Base-by-base conservation (phyloP, 257 asterid species). In the Leonotis leonurus region DNA sequence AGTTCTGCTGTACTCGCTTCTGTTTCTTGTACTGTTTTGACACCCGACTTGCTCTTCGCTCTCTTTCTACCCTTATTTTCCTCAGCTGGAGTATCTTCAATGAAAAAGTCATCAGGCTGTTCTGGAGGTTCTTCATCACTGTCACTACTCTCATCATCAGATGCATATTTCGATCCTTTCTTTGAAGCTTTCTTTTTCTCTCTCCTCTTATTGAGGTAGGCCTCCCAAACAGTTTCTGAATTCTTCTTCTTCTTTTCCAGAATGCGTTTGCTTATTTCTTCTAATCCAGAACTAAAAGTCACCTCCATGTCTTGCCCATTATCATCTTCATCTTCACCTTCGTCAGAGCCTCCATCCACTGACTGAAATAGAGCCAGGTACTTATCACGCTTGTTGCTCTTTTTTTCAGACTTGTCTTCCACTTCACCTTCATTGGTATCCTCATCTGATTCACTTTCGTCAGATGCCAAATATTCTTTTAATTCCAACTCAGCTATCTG, bases 151-250 rank as follows among this genome's bases (percentile, higher is more conserved):
- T 82, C 84, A 49, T 89, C 95, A 5, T 83, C 96, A 22, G 97
- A 88, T 14, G 81, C 79, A 71, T 72, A 65, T 74, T 87, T 87
- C 24, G 87, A 79, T 71, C 80, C 76, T 21, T 72, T 80, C 65
- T 82, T 89, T 33, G 83, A 69, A 27, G 78, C 81, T 67, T 76
- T 85, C 85, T 72, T 89, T 77, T 82, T 89, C 84, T 87, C 99
- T 33, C 35, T 74, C 54, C 75, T 75, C 85, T 81, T 83, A 67
- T 89, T 80, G 61, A 85, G 88, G 67, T 73, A 62, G 14, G 88
- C 85, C 52, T 87, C 95, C 99, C 97, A 93, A 36, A 87, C 90
- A 56, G 87, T 74, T 80, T 89, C 99, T 4, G 96, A 83, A 74
- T 82, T 67, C 64, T 78, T 87, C 54, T 89, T 94, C 80, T 81